Evolutionary conservation across 495 filamentous ascomycete species (phyloP), one percentile per base, ranked within the genome.

Genomic region (Pyrenula massariospora): DNA sequence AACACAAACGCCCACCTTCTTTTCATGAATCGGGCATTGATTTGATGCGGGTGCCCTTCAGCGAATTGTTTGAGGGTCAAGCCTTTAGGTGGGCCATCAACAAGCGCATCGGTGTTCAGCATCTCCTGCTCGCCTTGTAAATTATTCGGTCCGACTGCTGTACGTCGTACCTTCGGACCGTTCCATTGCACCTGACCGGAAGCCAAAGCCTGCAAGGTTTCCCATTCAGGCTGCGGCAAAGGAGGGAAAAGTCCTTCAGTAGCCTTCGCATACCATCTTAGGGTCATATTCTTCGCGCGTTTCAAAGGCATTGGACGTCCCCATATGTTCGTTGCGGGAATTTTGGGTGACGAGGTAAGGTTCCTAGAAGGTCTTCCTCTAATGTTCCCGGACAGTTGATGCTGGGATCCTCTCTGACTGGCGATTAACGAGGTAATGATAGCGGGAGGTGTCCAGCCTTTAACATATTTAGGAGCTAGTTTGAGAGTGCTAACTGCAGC

Each of bases 231-330:
- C 22, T 71, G 59, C 0, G 86, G 83, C 0, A 96, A 60, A 1
- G 93, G 93, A 5, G 91, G 88, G n/a, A 87, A 66, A 2, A 89
- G 61, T 50, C 73, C 75, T 0, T 71, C 64, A 20, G 88, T 71
- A 48, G 81, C 66, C 0, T 59, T 36, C 0, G 70, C 74, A 70
- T 87, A 91, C 73, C 81, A 84, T 55, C 73, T 74, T 54, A 70
- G 76, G 10, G 78, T 68, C 53, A 86, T 82, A 54, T 86, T 87
- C 48, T 71, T 66, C 36, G 65, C 65, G 1, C 86, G 77, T 53
- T 66, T 76, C 12, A 66, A 55, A 0, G 82, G 62, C 49, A 88
- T 63, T 0, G 80, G 78, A 2, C 73, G 71, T 1, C 77, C 79
- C 83, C 88, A 95, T 22, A 68, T 73, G 61, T 88, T 87, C 52